Conservation (phyloP, 305 asterid species). For the Fraxinus angustifolia region DNA sequence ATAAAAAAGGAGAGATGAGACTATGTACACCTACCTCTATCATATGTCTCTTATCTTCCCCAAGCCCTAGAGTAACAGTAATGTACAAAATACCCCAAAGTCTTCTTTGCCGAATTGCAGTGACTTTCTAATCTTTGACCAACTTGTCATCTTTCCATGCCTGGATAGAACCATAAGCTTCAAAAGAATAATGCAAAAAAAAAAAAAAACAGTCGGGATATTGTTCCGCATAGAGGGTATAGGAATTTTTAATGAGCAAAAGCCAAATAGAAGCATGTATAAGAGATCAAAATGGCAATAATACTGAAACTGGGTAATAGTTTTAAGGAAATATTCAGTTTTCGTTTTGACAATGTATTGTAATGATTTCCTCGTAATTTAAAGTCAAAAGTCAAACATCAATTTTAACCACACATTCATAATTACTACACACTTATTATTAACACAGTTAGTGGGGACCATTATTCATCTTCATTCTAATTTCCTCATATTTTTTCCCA, state of each 20-base stretch:
- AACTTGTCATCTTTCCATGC: slow-evolving; percentile 25
- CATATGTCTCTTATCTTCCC: slow-evolving; percentile 35
- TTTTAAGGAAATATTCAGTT: background rate
- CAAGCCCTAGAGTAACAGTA: slow-evolving; percentile 29
- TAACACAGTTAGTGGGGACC: background rate
- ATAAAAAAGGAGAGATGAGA: slow-evolving; percentile 27
- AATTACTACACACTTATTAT: background rate
- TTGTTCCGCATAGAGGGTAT: background rate
- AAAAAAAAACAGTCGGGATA: slow-evolving; percentile 14
- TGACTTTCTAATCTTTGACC: slow-evolving; percentile 23
- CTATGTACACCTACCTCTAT: slow-evolving; percentile 60
- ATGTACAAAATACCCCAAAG: slow-evolving; percentile 37
- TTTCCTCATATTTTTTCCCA: background rate
- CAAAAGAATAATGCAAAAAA: slow-evolving; percentile 28
- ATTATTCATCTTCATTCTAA: background rate
- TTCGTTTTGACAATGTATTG: background rate
- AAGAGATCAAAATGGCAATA: slow-evolving; percentile 4
- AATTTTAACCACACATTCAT: background rate
- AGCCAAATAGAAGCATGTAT: background rate
- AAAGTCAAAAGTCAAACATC: background rate
- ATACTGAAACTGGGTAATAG: background rate
- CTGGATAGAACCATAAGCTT: slow-evolving; percentile 26
- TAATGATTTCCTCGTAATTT: background rate
- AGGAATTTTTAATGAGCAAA: background rate
- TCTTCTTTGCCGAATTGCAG: slow-evolving; percentile 26